These are phyloP conservation scores for Acacia crassicarpa DNA, from an alignment of 306 rosid species.

Conservation along the genomic window DNA sequence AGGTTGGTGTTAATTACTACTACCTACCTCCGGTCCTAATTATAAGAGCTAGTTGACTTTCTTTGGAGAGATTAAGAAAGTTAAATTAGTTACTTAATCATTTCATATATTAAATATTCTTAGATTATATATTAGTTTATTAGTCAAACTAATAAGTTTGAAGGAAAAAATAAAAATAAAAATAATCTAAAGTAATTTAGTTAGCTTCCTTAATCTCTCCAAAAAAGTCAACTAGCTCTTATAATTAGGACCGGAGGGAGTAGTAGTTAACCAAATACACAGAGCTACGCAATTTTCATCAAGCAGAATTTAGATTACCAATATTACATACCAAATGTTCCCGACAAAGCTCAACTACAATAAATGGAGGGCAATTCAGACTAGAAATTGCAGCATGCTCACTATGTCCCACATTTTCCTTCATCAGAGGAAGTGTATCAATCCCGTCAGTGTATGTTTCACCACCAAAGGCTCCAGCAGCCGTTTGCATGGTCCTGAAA, in stretches of 20 bases:
- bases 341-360: constrained; percentile 84
- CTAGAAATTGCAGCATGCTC: constrained; percentile 64
- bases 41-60: too few species aligned
- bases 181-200: too few species aligned
- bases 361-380: constrained; percentile 72
- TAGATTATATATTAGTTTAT: too few species aligned
- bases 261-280: background rate
- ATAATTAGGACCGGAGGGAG: too few species aligned
- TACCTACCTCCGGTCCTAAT: too few species aligned
- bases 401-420: constrained; percentile 60
- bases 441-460: constrained; percentile 54
- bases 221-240: too few species aligned
- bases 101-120: too few species aligned
- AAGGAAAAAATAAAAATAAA: too few species aligned
- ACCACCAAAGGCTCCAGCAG: constrained; percentile 89
- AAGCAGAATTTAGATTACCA: background rate
- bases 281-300: background rate
- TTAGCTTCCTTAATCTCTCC: too few species aligned
- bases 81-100: too few species aligned
- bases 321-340: constrained; percentile 73
- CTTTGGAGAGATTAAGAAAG: too few species aligned
- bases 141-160: too few species aligned
- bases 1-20: background rate
- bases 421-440: constrained; percentile 70
- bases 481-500: constrained; percentile 95